Evolutionary conservation across 2,329 filamentous ascomycete genomes (phyloP).

Genomic region (Hirsutella minnesotensis): DNA sequence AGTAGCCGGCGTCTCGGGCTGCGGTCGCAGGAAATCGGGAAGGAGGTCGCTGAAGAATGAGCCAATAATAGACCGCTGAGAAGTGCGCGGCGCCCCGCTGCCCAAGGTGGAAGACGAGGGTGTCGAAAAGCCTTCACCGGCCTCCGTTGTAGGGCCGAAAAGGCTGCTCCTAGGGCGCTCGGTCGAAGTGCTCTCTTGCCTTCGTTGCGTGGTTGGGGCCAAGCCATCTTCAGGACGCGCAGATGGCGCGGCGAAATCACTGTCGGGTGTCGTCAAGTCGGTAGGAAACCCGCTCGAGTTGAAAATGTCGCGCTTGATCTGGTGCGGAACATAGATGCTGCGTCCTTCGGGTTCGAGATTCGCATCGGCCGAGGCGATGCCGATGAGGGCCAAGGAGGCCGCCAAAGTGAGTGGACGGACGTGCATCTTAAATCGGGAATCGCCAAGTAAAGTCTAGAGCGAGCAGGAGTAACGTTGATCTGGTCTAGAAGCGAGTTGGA

Average conservation of each 20-base stretch:
- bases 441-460: too few species aligned
- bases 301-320: constrained; percentile 38
- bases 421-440: constrained; percentile 30
- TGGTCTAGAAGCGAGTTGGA: neutral
- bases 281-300: constrained; percentile 29
- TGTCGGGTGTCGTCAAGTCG: constrained; percentile 5
- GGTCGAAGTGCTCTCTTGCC: too few species aligned
- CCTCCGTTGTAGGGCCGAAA: too few species aligned
- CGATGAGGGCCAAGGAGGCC: constrained; percentile 29
- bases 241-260: neutral
- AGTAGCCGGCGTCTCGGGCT: neutral
- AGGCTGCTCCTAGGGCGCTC: too few species aligned
- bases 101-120: too few species aligned
- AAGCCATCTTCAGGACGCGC: too few species aligned
- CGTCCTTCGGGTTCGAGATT: constrained; percentile 28
- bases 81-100: too few species aligned
- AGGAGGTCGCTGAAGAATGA: constrained; percentile 11
- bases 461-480: too few species aligned
- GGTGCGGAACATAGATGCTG: constrained; percentile 45
- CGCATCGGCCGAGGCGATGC: constrained; percentile 27
- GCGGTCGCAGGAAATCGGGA: constrained; percentile 9
- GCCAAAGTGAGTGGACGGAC: constrained; percentile 32
- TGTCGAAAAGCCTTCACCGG: too few species aligned
- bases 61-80: too few species aligned
- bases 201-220: too few species aligned